Base-by-base conservation (phyloP, 2,329 filamentous ascomycete species). In the Alternaria novae-zelandiae region DNA sequence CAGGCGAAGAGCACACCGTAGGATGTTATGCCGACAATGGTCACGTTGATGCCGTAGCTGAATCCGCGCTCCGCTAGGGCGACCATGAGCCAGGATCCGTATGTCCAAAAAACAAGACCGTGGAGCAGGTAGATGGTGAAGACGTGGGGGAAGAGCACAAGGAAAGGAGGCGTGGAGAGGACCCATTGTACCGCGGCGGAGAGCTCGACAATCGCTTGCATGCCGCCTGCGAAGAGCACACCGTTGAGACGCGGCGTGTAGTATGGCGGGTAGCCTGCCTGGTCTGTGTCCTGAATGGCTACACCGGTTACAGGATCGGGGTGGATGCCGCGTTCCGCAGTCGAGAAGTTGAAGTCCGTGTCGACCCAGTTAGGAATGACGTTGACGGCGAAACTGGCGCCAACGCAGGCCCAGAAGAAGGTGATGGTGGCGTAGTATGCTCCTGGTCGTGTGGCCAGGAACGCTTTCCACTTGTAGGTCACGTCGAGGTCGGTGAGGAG, bases 111-210 rank as follows among this genome's bases (percentile, higher is more conserved):
- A 71, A 86, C 62, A 70, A 85, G 56, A 41, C 83, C 83, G 66
- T 85, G 83, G 53, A 84, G 75, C 8, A 85, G 79, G 66, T 85
- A 85, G 57, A 85, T 82, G 41, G 82, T 84, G 71, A 84, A 84
- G 66, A 84, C 82, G 68, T 85, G 83, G 6, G 83, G 83, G 70
- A 84, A 84, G 17, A 84, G 70, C 47, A 78, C 73, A 6, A 82
- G 77, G 26, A 84, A 74, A 21, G 80, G 51, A 21, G 75, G 79
- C 5, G 77, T 71, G 4, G 80, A 82, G 3, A 85, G 73, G 10
- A 82, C 63, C 68, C 78, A 81, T 66, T 85, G 83, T 2, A 82
- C 65, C 41, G 71, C 60, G 23, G 76, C 58, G 41, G 73, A 79
- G 26, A 82, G 65, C 30, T 78, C 73, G 32, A 78, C 74, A 36